Conservation (phyloP, 768 basidiomycete genomes). For the Amanita pallidorosea region DNA sequence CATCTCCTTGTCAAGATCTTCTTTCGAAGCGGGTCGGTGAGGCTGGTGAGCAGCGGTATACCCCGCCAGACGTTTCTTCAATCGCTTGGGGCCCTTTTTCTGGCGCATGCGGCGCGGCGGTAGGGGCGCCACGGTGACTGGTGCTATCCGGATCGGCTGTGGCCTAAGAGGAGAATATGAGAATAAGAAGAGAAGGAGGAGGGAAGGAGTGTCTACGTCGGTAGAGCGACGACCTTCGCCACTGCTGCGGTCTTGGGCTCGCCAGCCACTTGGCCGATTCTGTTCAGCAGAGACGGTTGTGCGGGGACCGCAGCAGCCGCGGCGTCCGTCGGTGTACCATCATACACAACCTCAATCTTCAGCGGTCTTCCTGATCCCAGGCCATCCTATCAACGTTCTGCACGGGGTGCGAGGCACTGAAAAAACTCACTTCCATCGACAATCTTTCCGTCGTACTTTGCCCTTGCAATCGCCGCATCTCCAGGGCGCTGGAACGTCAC, state of each 20-base stretch:
- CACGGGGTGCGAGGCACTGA: neutral
- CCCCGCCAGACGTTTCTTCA: slow-evolving; percentile 37
- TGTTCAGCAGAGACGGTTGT: slow-evolving; percentile 17
- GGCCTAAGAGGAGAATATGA: slow-evolving; percentile 4
- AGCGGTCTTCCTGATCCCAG: slow-evolving; percentile 46
- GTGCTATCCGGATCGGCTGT: neutral
- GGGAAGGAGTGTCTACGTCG: neutral
- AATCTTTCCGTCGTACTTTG: slow-evolving; percentile 68
- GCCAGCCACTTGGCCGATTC: slow-evolving; percentile 16
- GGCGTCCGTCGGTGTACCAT: slow-evolving; percentile 14
- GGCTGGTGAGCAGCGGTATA: neutral
- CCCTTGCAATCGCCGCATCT: slow-evolving; percentile 52
- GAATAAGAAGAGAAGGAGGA: neutral
- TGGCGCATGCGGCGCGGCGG: slow-evolving; percentile 32
- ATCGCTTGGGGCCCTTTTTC: slow-evolving; percentile 67
- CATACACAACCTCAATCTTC: slow-evolving; percentile 51
- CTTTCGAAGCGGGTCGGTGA: slow-evolving; percentile 24
- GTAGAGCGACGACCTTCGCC: neutral
- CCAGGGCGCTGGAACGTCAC: slow-evolving; percentile 53
- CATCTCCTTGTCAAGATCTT: slow-evolving; percentile 71
- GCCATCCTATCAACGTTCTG: neutral
- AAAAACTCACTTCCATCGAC: slow-evolving; percentile 49
- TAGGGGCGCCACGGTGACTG: slow-evolving; percentile 8
- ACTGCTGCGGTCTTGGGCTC: slow-evolving; percentile 6
- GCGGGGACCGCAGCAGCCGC: slow-evolving; percentile 10